Evolutionary conservation across 352 stramenopile genomes (phyloP), one percentile per base, ranked within the genome.

Genomic region (Blastocystis sp.): DNA sequence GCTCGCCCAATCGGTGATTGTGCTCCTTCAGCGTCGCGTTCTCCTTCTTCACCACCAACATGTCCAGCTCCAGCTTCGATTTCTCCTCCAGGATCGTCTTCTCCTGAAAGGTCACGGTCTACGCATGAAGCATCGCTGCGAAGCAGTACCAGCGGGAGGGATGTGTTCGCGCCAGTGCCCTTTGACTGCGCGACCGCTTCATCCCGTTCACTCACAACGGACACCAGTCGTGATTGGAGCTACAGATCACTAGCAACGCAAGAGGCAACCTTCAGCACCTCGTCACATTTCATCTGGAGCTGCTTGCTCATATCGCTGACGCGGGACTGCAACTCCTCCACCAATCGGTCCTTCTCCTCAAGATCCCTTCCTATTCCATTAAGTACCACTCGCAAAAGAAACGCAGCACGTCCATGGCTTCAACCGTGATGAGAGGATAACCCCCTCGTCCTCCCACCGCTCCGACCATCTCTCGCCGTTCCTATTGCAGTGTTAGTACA

Each of bases 61-160:
- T 19, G 2, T 84, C 52, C 52, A 84, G 17, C 21, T 84, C 74
- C 21, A 84, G 34, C 28, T 84, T 66, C 45, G 74, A 57, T 70
- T 84, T 84, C 21, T 28, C 45, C 60, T 84, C 74, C 19, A 84
- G n/a, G 1, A 84, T n/a, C 24, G 40, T 61, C 40, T 63, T 84
- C 48, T 84, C 17, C n/a, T 84, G 52, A 1, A 61, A 43, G 21
- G 66, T 60, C 11, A 77, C 6, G 17, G 43, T 77, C 66, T 77
- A 60, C 66, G 4, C 10, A 38, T 17, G 28, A 60, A 7, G 42
- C 21, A 34, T 17, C 3, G 9, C 14, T 6, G 6, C 21, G 14
- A 19, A 34, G 4, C 21, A 77, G 38, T 48, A 77, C 28, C 17
- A 43, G 66, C 19, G 48, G 42, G 57, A 70, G 28, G 28, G 28